A percentile compares a stretch with the other conserved stretches of the same genome.
These are phyloP conservation scores for Cicer arietinum DNA, from an alignment of 306 rosid species.

Conservation along the genomic window DNA sequence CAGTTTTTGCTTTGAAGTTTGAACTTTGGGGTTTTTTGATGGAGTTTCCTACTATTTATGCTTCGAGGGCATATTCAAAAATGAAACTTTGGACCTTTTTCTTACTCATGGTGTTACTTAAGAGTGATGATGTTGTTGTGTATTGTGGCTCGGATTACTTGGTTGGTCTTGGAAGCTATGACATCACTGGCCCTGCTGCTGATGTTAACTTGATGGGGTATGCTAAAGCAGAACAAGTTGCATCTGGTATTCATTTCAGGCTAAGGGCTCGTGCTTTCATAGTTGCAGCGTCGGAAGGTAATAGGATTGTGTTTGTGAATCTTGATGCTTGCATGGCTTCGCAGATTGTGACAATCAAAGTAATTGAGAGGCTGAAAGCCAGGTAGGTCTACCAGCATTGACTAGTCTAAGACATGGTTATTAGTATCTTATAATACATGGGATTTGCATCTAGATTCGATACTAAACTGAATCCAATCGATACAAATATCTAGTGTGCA, in stretches of 20 bases:
- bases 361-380: constrained; percentile 76
- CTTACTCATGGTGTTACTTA: constrained; percentile 42
- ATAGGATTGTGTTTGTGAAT: constrained; percentile 82
- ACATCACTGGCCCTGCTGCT: constrained; percentile 96
- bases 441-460: no score
- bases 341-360: constrained; percentile 77
- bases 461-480: no score
- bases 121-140: constrained; percentile 44
- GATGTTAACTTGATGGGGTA: constrained; percentile 98
- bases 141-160: constrained; percentile 63
- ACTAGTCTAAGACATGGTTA: not conserved
- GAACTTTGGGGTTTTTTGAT: constrained; percentile 16
- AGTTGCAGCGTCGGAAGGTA: constrained; percentile 74
- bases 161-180: constrained; percentile 92
- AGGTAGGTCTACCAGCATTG: constrained; percentile 56
- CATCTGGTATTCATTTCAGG: constrained; percentile 86
- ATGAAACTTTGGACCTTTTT: constrained; percentile 43
- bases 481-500: no score
- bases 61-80: constrained; percentile 34
- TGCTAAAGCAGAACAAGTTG: constrained; percentile 69
- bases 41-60: constrained; percentile 36
- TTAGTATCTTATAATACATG: no score
- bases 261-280: constrained; percentile 82
- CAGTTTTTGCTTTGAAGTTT: constrained; percentile 18
- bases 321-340: constrained; percentile 98